Percentiles rank a stretch among this genome's conserved stretches.
phyloP scores from a whole-genome alignment of 805 yeast genomes.

The Yamadazyma philogaea region DNA sequence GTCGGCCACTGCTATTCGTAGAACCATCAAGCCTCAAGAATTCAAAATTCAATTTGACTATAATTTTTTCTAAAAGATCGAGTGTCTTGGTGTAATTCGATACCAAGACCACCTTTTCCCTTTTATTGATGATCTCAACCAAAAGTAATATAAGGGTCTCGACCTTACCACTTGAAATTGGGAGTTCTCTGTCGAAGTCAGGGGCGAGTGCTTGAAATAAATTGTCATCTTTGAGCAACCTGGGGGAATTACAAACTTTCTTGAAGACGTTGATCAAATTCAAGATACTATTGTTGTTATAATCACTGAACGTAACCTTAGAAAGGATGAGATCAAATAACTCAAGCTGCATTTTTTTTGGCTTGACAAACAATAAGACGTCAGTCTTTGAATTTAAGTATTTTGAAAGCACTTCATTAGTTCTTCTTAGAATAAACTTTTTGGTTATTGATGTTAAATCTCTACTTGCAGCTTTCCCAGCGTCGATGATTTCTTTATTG shows the following conservation, averaged over 20 bases:
- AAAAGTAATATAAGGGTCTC: slow-evolving; percentile 56
- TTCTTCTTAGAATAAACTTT: slow-evolving; percentile 69
- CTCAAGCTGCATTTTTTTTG: slow-evolving; percentile 57
- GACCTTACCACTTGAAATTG: slow-evolving; percentile 58
- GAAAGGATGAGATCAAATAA: slow-evolving; percentile 49
- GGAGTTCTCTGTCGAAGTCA: slow-evolving; percentile 3
- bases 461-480: slow-evolving; percentile 62
- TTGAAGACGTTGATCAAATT: slow-evolving; percentile 70
- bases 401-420: slow-evolving; percentile 51
- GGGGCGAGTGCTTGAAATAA: slow-evolving; percentile 25
- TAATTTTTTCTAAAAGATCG: slow-evolving; percentile 63
- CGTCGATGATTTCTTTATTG: slow-evolving; percentile 44
- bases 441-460: slow-evolving; percentile 64
- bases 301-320: neutral
- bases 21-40: slow-evolving; percentile 79
- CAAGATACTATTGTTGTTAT: slow-evolving; percentile 43
- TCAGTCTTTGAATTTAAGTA: slow-evolving; percentile 77
- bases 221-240: slow-evolving; percentile 52
- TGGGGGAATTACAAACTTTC: slow-evolving; percentile 82
- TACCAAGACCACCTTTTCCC: slow-evolving; percentile 79
- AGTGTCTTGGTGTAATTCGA: slow-evolving; percentile 87
- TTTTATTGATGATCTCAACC: slow-evolving; percentile 37
- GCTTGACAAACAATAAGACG: slow-evolving; percentile 71
- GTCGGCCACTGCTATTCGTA: slow-evolving; percentile 66
- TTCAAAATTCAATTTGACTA: slow-evolving; percentile 47